These are phyloP conservation scores for Irpex rosettiformis DNA, from an alignment of 1,284 basidiomycete genomes.

Conservation along the genomic window DNA sequence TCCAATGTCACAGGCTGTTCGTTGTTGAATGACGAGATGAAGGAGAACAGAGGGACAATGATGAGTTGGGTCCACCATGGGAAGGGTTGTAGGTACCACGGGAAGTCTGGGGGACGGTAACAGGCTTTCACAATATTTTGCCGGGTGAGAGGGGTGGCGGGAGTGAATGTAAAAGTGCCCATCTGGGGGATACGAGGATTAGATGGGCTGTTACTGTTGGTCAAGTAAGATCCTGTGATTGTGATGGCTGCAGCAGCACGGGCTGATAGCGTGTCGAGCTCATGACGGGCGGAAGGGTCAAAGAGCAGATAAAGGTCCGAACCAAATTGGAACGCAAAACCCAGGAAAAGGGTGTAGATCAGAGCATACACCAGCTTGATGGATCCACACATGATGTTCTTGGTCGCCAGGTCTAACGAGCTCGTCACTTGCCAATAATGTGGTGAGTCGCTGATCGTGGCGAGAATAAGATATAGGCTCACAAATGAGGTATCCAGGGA, in stretches of 20 bases:
- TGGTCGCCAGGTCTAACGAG: constrained; percentile 83
- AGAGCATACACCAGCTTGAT: constrained; percentile 90
- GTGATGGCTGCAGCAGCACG: constrained; percentile 47
- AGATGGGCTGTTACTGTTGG: constrained; percentile 49
- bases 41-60: constrained; percentile 81
- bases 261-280: constrained; percentile 49
- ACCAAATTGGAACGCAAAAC: constrained; percentile 86
- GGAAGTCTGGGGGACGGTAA: constrained; percentile 56
- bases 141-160: constrained; percentile 39
- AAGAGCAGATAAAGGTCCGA: constrained; percentile 82
- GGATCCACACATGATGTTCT: constrained; percentile 84
- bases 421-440: constrained; percentile 60
- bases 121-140: constrained; percentile 63
- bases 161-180: constrained; percentile 77
- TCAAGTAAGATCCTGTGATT: constrained; percentile 63
- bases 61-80: constrained; percentile 75
- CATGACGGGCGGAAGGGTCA: constrained; percentile 57
- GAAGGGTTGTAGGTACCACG: constrained; percentile 80
- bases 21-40: constrained; percentile 72
- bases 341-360: constrained; percentile 87
- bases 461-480: constrained; percentile 23
- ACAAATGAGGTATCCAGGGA: constrained; percentile 83
- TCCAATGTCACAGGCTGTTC: constrained; percentile 75
- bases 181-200: constrained; percentile 40
- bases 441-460: constrained; percentile 17